phyloP scores from a whole-genome alignment of 1,284 basidiomycete genomes.

The Microbotryum violaceum region DNA sequence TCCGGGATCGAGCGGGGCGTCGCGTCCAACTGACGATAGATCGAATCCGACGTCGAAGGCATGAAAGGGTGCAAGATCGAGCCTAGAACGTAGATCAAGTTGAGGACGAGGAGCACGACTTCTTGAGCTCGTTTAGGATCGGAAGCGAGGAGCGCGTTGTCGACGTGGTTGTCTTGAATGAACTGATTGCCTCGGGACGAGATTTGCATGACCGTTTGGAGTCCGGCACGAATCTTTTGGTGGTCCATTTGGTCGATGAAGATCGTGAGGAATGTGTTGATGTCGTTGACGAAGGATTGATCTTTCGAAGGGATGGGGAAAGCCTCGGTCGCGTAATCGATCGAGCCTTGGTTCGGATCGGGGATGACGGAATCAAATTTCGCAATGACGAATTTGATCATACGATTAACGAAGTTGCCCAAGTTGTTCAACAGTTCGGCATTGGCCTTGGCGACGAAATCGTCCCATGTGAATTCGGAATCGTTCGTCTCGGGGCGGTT shows the following conservation, averaged over 20 bases:
- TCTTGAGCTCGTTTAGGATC: conserved; percentile 79
- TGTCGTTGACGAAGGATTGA: conserved; percentile 66
- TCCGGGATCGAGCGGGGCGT: conserved; percentile 69
- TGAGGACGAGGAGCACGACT: conserved; percentile 80
- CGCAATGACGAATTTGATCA: conserved; percentile 80
- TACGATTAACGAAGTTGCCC: conserved; percentile 96
- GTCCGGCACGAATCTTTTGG: conserved; percentile 79
- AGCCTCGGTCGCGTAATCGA: conserved; percentile 54
- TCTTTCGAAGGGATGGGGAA: conserved; percentile 52
- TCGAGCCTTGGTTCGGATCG: conserved; percentile 49
- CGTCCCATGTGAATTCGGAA: conserved; percentile 93
- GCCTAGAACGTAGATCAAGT: conserved; percentile 86
- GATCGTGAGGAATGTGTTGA: conserved; percentile 70
- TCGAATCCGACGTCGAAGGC: conserved; percentile 76
- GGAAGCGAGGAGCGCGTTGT: conserved; percentile 77
- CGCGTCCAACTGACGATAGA: conserved; percentile 83
- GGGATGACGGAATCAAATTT: conserved; percentile 78
- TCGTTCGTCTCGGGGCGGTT: conserved; percentile 91
- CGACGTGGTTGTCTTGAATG: conserved; percentile 82
- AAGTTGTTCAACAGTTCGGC: conserved; percentile 92
- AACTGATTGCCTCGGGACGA: conserved; percentile 91
- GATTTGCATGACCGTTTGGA: conserved; percentile 81
- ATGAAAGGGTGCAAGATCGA: conserved; percentile 90
- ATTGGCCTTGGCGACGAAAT: conserved; percentile 92
- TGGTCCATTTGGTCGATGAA: conserved; percentile 85